Base-by-base conservation (phyloP, 768 basidiomycete species). In the Tephrocybe sp. region DNA sequence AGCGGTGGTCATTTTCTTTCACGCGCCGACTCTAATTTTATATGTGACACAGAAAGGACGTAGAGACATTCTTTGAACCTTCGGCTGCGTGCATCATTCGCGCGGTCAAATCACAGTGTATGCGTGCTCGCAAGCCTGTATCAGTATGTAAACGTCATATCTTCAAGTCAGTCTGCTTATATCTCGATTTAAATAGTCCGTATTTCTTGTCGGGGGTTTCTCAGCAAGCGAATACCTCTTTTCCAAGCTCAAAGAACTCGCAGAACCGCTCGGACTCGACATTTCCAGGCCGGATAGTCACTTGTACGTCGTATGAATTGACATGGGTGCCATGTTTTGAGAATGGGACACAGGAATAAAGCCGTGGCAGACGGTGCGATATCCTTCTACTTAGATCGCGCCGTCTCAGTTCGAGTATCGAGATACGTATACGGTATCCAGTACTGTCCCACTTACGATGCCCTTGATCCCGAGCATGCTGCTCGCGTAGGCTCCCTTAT, bases 151-250 rank as follows among this genome's bases (percentile, higher is more conserved):
- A 4, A 22, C 9, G 19, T 21, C 28, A 40, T 34, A 27, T 5
- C 9, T n/a, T 26, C 18, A 12, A 28, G 4, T 19, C 27, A 21
- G n/a, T 28, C 1, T 11, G 9, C 16, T n/a, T n/a, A 16, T 26
- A 26, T 15, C 18, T 13, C 34, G 9, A 9, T 31, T 3, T 18
- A 27, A 12, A 12, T 42, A 74, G 70, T 52, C 67, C 9, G 68
- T 78, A 18, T 72, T 80, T 46, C 63, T 81, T 9, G 78, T 82
- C 2, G 79, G 80, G 6, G 79, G 78, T 0, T 81, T 81, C 59
- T 72, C 74, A 7, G 74, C 77, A 1, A 80, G 71, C 49, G 72
- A 75, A 35, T 80, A 71, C 69, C 59, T 82, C 15, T 79, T 74
- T 51, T 52, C 63, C 2, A 64, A 68, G 39, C 68, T 79, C 19